These are phyloP conservation scores for Discostella stelligera DNA, from an alignment of 352 stramenopile genomes.

Conservation along the genomic window DNA sequence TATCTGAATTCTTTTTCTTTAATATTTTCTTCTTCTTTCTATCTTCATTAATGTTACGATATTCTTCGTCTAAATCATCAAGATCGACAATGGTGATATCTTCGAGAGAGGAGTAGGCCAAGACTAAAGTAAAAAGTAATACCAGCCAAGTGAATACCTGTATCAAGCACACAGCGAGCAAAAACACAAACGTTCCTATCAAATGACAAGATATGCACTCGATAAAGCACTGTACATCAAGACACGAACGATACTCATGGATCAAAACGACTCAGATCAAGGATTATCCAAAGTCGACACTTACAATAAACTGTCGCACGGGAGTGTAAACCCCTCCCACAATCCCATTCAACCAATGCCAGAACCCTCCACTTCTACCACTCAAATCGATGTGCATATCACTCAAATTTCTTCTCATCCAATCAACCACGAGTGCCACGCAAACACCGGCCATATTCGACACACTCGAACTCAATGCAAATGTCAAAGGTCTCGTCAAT, in stretches of 20 bases:
- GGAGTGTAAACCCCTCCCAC: slow-evolving; percentile 30
- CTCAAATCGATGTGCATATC: slow-evolving; percentile 7
- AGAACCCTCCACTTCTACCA: too few relatives aligned
- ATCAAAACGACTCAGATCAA: too few relatives aligned
- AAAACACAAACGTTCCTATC: too few relatives aligned
- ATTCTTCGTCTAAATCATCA: slow-evolving; percentile 20
- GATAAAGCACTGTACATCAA: too few relatives aligned
- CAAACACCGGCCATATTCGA: slow-evolving; percentile 36
- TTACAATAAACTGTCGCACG: slow-evolving; percentile 32
- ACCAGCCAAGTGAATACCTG: slow-evolving; percentile 34
- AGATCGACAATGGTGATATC: slow-evolving; percentile 34
- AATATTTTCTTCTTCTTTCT: too few relatives aligned
- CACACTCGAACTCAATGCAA: slow-evolving; percentile 35
- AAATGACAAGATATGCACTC: too few relatives aligned
- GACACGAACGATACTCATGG: too few relatives aligned
- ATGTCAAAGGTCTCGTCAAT: slow-evolving; percentile 33
- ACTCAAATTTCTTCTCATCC: slow-evolving; percentile 23
- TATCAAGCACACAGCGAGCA: too few relatives aligned
- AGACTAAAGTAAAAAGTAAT: slow-evolving; percentile 13
- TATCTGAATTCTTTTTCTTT: too few relatives aligned
- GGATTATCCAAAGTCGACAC: too few relatives aligned
- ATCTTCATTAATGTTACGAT: not conserved
- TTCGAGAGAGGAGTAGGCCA: slow-evolving; percentile 27
- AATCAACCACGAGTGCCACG: slow-evolving; percentile 32
- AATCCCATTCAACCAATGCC: too few relatives aligned